Conservation (phyloP, 2,329 filamentous ascomycete species). For the Talaromyces sp. region DNA sequence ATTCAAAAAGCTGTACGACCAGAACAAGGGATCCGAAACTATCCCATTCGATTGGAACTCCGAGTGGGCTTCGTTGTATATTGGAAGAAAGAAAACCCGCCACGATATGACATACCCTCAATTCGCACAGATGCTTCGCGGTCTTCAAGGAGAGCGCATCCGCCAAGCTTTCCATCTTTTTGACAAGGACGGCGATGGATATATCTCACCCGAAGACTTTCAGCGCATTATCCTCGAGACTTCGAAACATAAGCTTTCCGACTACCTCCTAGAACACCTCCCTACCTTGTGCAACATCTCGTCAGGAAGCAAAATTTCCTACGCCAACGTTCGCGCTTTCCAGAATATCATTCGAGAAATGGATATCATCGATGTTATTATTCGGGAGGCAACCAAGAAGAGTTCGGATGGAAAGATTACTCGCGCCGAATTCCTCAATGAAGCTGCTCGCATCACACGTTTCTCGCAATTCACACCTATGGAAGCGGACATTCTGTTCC, state of each 20-base stretch:
- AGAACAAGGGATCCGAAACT: slow-evolving; percentile 79
- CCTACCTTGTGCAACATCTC: slow-evolving; percentile 94
- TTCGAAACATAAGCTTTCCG: slow-evolving; percentile 91
- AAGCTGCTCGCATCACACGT: slow-evolving; percentile 83
- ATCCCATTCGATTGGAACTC: slow-evolving; percentile 97
- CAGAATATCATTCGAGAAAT: slow-evolving; percentile 98
- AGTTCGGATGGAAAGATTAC: slow-evolving; percentile 91
- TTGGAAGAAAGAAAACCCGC: slow-evolving; percentile 80
- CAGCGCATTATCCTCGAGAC: slow-evolving; percentile 95
- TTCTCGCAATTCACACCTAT: slow-evolving; percentile 97
- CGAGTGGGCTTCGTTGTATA: slow-evolving; percentile 93
- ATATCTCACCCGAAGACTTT: slow-evolving; percentile 89
- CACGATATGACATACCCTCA: slow-evolving; percentile 93
- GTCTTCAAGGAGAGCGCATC: slow-evolving; percentile 92
- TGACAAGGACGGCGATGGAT: slow-evolving; percentile 88
- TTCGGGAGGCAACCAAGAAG: slow-evolving; percentile 80
- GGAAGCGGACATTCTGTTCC: slow-evolving; percentile 98
- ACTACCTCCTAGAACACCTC: slow-evolving; percentile 88
- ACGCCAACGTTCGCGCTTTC: slow-evolving; percentile 95
- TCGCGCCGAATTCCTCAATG: slow-evolving; percentile 87
- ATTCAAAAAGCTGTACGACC: slow-evolving; percentile 79
- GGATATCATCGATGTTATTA: slow-evolving; percentile 92
- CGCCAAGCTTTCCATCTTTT: slow-evolving; percentile 91
- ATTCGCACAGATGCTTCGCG: slow-evolving; percentile 96
- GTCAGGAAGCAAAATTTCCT: slow-evolving; percentile 87